Conservation (phyloP, 176 grass and related monocot species). For the Dactylis glomerata region DNA sequence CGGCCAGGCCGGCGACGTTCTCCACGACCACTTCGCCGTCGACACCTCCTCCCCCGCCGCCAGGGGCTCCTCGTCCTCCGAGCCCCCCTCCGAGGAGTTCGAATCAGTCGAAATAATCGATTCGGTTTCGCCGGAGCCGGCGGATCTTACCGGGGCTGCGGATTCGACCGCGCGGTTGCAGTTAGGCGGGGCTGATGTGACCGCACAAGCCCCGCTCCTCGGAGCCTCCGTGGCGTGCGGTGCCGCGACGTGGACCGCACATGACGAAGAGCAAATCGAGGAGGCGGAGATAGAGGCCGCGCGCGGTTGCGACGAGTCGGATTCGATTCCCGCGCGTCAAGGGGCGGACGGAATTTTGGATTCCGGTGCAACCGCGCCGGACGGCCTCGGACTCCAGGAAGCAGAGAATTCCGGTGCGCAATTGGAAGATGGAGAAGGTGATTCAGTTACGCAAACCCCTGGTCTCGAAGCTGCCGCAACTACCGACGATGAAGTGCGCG, state of each 20-base stretch:
- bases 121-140: not conserved
- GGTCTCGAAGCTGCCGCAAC: not conserved
- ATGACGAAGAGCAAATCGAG: not conserved
- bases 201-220: not conserved
- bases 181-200: not conserved
- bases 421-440: not conserved
- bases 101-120: not conserved
- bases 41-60: not conserved
- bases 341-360: not conserved
- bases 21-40: constrained; percentile 43
- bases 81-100: not conserved
- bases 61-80: not conserved
- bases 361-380: not conserved
- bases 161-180: not conserved
- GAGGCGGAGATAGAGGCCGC: not conserved
- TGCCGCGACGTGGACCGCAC: not conserved
- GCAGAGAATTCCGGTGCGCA: not conserved
- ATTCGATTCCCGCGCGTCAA: not conserved
- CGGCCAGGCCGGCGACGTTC: constrained; percentile 26
- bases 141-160: not conserved
- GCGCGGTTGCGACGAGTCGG: not conserved
- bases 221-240: not conserved
- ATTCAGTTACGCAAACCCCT: not conserved
- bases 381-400: not conserved
- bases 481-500: not conserved